Evolutionary conservation across 805 yeast species (phyloP), one percentile per base, ranked within the genome.

Genomic region (Starmerella apicola): DNA sequence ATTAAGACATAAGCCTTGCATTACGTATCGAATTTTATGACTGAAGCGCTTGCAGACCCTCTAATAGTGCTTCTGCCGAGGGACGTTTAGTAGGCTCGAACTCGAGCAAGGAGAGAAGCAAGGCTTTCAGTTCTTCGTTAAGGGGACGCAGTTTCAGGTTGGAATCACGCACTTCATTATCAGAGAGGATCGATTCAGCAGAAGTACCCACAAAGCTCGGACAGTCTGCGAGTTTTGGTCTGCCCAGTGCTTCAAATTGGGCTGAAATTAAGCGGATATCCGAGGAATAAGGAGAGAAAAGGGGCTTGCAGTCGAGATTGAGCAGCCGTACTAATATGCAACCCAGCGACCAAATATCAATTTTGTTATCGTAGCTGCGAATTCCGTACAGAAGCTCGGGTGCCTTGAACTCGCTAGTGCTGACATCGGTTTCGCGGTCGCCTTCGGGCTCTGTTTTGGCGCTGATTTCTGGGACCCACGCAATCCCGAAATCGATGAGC

Each of bases 311-410:
- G 41, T 66, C 55, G 1, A 42, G 24, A 23, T 73, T 60, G 46
- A 68, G 68, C 23, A 83, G 48, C 33, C 69, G 55, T n/a, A 77
- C 71, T 36, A 76, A 50, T 2, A 81, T 51, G 9, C 83, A 68
- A 0, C 83, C 93, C 16, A 72, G 54, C 1, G 81, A 63, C 94
- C 94, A 82, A 13, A 80, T 63, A 51, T 82, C 94, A 7, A 81
- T 62, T 29, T 66, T 72, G 27, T 53, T 55, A 2, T 68, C 60
- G 52, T 82, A 82, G 43, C 65, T 62, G 1, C 62, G 45, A n/a
- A 70, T 58, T 0, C 82, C 81, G 37, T 80, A 68, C 31, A 81
- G 61, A 34, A 79, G 59, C 52, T 82, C 94, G 0, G 93, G 88
- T 0, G 91, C 76, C 44, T 79, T 75, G 58, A 72, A 83, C 25